Evolutionary conservation across 1,284 basidiomycete species (phyloP).

Genomic region (Jaminaea rosea): DNA sequence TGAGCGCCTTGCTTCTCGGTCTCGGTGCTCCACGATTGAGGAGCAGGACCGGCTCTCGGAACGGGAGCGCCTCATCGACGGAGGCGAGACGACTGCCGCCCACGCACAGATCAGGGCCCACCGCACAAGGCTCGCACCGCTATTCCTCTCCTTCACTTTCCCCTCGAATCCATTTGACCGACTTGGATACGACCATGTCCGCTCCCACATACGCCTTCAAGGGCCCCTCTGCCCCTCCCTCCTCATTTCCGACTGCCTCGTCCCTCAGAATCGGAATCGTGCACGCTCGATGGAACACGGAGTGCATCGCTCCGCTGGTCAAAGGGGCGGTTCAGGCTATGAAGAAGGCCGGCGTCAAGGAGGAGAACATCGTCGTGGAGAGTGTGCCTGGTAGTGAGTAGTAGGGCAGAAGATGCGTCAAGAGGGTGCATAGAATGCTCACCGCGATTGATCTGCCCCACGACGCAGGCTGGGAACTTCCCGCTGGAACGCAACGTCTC

Average conservation of each 20-base stretch:
- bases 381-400: conserved; percentile 66
- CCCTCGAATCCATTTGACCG: too few species aligned
- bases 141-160: too few species aligned
- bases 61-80: too few species aligned
- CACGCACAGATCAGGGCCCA: too few species aligned
- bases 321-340: conserved; percentile 67
- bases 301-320: conserved; percentile 73
- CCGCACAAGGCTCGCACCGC: too few species aligned
- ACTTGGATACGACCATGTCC: too few species aligned
- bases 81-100: too few species aligned
- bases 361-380: conserved; percentile 79
- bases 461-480: conserved; percentile 39
- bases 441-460: not conserved
- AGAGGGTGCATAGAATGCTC: not conserved
- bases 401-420: too few species aligned
- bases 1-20: too few species aligned
- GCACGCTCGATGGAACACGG: conserved; percentile 64
- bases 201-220: conserved; percentile 16
- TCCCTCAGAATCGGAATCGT: conserved; percentile 43
- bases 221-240: conserved; percentile 37
- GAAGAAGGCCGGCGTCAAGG: conserved; percentile 73
- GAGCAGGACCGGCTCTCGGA: too few species aligned
- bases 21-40: too few species aligned
- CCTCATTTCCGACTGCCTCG: conserved; percentile 35
- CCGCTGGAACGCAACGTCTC: conserved; percentile 60